phyloP scores from a whole-genome alignment of 2,329 filamentous ascomycete genomes.

The Pseudopyricularia javanii region DNA sequence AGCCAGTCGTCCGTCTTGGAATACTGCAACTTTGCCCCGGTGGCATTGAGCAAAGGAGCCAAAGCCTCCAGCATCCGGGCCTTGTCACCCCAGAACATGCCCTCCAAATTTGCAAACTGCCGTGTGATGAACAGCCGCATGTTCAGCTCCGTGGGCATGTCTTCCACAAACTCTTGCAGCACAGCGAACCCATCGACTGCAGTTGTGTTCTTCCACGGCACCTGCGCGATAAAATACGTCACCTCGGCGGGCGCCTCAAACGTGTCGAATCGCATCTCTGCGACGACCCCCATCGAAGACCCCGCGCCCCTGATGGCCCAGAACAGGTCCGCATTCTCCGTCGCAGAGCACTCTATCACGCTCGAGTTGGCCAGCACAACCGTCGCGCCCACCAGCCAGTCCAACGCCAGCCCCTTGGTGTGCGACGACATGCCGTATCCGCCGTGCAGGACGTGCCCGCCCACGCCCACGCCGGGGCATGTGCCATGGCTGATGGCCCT shows the following conservation, averaged over 20 bases:
- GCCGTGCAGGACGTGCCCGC: slow-evolving; percentile 24
- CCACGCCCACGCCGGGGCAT: slow-evolving; percentile 30
- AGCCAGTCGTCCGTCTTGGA: slow-evolving; percentile 17
- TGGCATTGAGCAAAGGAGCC: slow-evolving; percentile 19
- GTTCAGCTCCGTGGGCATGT: slow-evolving; percentile 26
- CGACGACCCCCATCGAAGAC: neutral
- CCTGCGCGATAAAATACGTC: slow-evolving; percentile 16
- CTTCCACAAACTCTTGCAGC: slow-evolving; percentile 17
- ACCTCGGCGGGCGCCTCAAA: slow-evolving; percentile 20
- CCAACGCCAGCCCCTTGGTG: slow-evolving; percentile 18
- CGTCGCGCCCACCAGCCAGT: slow-evolving; percentile 21
- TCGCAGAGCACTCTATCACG: slow-evolving; percentile 13
- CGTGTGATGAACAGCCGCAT: slow-evolving; percentile 25
- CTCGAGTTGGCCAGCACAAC: slow-evolving; percentile 24
- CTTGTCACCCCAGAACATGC: slow-evolving; percentile 23
- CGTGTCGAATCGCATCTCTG: slow-evolving; percentile 23
- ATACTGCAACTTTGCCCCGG: slow-evolving; percentile 17
- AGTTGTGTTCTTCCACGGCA: slow-evolving; percentile 14
- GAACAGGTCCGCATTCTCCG: neutral
- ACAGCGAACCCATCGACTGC: slow-evolving; percentile 14
- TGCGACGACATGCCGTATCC: slow-evolving; percentile 23
- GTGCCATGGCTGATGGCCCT: slow-evolving; percentile 35
- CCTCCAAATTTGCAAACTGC: slow-evolving; percentile 22
- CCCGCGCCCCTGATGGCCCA: neutral
- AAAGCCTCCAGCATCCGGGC: slow-evolving; percentile 17